These are phyloP conservation scores for Mrakia frigida DNA, from an alignment of 768 basidiomycete species.

Conservation along the genomic window DNA sequence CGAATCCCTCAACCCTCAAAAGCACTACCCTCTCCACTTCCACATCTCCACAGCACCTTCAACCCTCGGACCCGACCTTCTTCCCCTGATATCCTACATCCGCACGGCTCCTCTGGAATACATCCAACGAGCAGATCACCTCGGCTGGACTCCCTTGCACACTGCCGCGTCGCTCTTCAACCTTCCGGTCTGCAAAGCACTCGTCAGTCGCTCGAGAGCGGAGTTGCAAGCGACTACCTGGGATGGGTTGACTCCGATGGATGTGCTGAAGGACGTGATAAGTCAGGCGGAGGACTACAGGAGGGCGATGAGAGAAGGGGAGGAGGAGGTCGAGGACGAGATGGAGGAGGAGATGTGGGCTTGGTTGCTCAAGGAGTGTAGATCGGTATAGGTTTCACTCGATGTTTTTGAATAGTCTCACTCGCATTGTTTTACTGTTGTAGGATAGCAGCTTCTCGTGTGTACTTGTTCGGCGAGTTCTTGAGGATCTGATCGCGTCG, in stretches of 20 bases:
- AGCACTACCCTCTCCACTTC: constrained; percentile 5
- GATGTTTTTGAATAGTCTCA: not conserved
- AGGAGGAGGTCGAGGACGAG: constrained; percentile 1
- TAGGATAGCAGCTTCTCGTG: not conserved
- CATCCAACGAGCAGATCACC: constrained; percentile 10
- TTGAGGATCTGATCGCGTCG: no score
- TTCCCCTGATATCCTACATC: constrained; percentile 11
- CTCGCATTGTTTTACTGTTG: not conserved
- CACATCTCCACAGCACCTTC: not conserved
- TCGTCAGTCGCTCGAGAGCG: not conserved
- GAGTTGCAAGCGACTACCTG: not conserved
- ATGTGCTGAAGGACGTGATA: constrained; percentile 7
- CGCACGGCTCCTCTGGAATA: constrained; percentile 1
- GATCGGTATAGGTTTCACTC: not conserved
- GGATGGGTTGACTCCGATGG: constrained; percentile 1
- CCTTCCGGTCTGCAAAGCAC: not conserved
- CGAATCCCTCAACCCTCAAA: constrained; percentile 11
- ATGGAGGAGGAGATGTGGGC: not conserved
- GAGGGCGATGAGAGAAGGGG: not conserved
- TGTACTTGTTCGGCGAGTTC: not conserved
- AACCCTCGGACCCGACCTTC: not conserved
- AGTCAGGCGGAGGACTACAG: not conserved
- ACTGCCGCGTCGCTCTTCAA: not conserved
- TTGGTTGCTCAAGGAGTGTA: not conserved
- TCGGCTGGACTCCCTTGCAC: constrained; percentile 13